These are phyloP conservation scores for Phaffia australis DNA, from an alignment of 768 basidiomycete species.

Conservation along the genomic window DNA sequence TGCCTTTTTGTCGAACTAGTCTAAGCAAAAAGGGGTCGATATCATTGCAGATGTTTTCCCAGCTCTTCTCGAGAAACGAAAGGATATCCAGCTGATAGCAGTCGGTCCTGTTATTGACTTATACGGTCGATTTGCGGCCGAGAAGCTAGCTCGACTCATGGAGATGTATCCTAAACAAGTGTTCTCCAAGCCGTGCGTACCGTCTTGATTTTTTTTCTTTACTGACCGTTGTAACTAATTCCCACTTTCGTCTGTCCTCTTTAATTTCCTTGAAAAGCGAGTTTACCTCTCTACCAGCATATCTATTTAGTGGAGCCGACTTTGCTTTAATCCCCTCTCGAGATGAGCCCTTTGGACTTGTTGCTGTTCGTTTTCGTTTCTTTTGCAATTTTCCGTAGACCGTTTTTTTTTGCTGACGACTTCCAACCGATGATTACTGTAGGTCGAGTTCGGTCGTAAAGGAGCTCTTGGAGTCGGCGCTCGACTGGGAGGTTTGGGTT, in stretches of 20 bases:
- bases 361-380: constrained; percentile 46
- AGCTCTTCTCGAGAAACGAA: constrained; percentile 67
- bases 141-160: constrained; percentile 86
- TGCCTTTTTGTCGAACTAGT: constrained; percentile 32
- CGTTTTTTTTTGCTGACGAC: not conserved
- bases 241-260: not conserved
- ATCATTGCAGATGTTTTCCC: constrained; percentile 94
- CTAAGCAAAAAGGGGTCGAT: constrained; percentile 95
- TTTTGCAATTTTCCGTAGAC: not conserved
- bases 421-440: not conserved
- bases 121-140: constrained; percentile 88
- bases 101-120: constrained; percentile 93
- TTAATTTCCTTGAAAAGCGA: constrained; percentile 57
- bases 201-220: not conserved
- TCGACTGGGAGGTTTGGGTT: constrained; percentile 82
- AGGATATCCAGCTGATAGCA: constrained; percentile 72
- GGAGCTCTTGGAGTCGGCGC: constrained; percentile 92
- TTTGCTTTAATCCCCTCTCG: constrained; percentile 91
- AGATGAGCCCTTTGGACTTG: constrained; percentile 91
- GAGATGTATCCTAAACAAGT: constrained; percentile 89
- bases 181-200: constrained; percentile 45
- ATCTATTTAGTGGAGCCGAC: constrained; percentile 86
- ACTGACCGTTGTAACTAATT: not conserved
- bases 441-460: constrained; percentile 81
- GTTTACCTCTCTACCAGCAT: constrained; percentile 86